phyloP scores from a whole-genome alignment of 1,284 basidiomycete genomes.

The Wolfiporia cocos region DNA sequence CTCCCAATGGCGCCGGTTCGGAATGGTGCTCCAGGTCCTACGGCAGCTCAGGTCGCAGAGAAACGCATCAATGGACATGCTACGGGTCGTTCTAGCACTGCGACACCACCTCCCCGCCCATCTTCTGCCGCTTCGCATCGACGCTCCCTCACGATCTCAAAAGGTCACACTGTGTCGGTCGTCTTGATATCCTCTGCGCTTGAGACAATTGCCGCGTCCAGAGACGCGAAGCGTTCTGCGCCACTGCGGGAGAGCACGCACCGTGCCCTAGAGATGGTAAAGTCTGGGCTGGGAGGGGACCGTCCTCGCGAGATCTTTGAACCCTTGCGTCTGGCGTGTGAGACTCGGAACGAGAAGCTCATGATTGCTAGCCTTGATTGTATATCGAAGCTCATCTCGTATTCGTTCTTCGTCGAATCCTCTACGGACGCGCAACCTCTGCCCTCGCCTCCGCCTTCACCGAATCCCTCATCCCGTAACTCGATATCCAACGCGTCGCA shows the following conservation, averaged over 20 bases:
- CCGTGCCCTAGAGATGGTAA: constrained; percentile 79
- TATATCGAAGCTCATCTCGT: constrained; percentile 92
- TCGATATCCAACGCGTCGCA: constrained; percentile 43
- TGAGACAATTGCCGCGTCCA: constrained; percentile 82
- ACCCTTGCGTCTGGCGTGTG: constrained; percentile 88
- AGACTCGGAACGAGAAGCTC: constrained; percentile 86
- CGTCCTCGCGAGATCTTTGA: constrained; percentile 86
- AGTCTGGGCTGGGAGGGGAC: constrained; percentile 62
- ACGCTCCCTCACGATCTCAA: constrained; percentile 67
- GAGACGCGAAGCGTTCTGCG: constrained; percentile 82
- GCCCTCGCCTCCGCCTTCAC: constrained; percentile 68
- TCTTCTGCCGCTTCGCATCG: constrained; percentile 29
- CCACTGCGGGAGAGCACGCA: constrained; percentile 81
- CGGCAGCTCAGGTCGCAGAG: constrained; percentile 8
- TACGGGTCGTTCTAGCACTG: not conserved
- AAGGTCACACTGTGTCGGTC: constrained; percentile 66
- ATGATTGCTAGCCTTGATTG: constrained; percentile 95
- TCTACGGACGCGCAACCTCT: constrained; percentile 35
- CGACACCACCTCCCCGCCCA: constrained; percentile 14
- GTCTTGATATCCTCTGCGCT: constrained; percentile 84
- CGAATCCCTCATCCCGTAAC: constrained; percentile 40
- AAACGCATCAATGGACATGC: constrained; percentile 17
- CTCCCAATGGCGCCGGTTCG: constrained; percentile 11
- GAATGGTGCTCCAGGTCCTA: constrained; percentile 12
- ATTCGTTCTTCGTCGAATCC: constrained; percentile 86